Percentiles rank a stretch among this genome's conserved stretches.
These are phyloP conservation scores for Coemansia sp. DNA, from an alignment of 192 early-diverging fungal genomes.

Conservation along the genomic window DNA sequence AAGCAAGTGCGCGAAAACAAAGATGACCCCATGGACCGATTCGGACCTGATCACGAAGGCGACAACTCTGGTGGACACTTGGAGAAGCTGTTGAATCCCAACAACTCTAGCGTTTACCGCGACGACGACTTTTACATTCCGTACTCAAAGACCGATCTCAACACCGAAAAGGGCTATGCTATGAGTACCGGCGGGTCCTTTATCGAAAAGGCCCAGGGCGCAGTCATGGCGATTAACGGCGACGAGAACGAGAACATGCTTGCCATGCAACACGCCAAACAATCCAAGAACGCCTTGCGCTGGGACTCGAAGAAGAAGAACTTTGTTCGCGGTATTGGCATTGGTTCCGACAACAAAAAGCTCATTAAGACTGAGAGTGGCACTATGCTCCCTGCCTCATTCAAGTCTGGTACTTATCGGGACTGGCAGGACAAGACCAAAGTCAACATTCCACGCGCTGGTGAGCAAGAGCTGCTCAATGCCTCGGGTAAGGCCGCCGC, in stretches of 20 bases:
- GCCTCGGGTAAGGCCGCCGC: constrained; percentile 37
- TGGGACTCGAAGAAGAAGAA: constrained; percentile 96
- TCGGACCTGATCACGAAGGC: constrained; percentile 36
- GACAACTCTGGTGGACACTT: constrained; percentile 7
- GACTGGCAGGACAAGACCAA: constrained; percentile 92
- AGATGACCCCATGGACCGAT: constrained; percentile 42
- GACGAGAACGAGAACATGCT: constrained; percentile 75
- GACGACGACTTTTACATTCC: constrained; percentile 90
- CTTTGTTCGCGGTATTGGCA: constrained; percentile 77
- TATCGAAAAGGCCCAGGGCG: constrained; percentile 75
- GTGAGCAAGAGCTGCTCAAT: constrained; percentile 77
- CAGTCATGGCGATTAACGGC: constrained; percentile 72
- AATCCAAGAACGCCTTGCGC: constrained; percentile 58
- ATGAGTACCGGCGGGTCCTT: constrained; percentile 72
- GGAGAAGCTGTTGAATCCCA: constrained; percentile 26
- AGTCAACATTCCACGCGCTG: constrained; percentile 73
- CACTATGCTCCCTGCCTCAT: constrained; percentile 82
- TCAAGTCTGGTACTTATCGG: constrained; percentile 82
- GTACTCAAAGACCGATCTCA: constrained; percentile 78
- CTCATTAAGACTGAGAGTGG: constrained; percentile 90
- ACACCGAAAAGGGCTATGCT: constrained; percentile 84
- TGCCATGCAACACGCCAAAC: constrained; percentile 58
- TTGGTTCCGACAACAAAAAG: constrained; percentile 96
- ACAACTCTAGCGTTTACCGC: constrained; percentile 39
- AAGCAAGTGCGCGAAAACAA: constrained; percentile 35